These are phyloP conservation scores for Laetiporus sulphureus DNA, from an alignment of 1,284 basidiomycete species.

Conservation along the genomic window DNA sequence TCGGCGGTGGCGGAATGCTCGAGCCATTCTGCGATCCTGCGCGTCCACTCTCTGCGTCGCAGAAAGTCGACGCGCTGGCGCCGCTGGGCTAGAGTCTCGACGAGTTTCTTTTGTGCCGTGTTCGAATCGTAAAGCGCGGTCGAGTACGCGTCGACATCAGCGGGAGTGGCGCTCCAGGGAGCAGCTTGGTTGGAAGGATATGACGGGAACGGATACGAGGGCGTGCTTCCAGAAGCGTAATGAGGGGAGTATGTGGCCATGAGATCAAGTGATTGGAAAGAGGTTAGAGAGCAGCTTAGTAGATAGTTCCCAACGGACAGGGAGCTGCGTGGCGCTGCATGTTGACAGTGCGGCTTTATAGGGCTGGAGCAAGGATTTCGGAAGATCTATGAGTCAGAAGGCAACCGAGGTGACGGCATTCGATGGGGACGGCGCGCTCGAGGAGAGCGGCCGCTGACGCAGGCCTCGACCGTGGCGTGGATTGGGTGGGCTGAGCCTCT, in stretches of 20 bases:
- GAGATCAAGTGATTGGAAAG: no score
- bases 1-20: conserved; percentile 15
- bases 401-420: conserved; percentile 1
- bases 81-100: conserved; percentile 23
- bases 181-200: no score
- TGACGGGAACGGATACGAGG: not conserved
- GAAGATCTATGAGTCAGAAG: conserved; percentile 3
- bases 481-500: not conserved
- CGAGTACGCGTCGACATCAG: not conserved
- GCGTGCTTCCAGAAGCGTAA: not conserved
- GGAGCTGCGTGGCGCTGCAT: not conserved
- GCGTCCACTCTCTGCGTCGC: conserved; percentile 27
- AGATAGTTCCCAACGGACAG: no score
- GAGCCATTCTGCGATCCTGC: conserved; percentile 25
- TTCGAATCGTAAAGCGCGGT: not conserved
- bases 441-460: not conserved
- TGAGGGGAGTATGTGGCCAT: not conserved
- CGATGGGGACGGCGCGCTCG: not conserved
- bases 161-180: not conserved
- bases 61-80: conserved; percentile 27
- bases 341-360: no score
- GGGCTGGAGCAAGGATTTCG: not conserved
- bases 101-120: conserved; percentile 15
- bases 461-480: conserved; percentile 2
- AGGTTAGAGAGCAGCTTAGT: no score